Evolutionary conservation across 495 filamentous ascomycete species (phyloP), one percentile per base, ranked within the genome.

Genomic region (Hypoxylon subgilvum): DNA sequence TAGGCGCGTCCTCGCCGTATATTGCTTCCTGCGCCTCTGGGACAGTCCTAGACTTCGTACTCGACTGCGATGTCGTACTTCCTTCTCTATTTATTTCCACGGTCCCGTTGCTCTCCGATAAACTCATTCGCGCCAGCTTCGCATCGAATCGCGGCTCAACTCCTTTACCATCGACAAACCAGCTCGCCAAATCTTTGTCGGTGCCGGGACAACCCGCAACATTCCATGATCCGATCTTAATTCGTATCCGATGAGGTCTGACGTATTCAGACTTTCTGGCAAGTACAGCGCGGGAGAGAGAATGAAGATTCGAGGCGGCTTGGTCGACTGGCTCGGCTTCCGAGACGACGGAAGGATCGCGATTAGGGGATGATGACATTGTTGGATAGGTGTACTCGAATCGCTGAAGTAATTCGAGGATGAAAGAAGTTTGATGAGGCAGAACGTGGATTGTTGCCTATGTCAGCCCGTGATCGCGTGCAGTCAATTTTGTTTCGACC

Each of bases 221-320:
- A 72, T 99, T 99, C 95, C 95, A 99, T 1, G 88, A 86, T 4
- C 92, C 94, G 17, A 97, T 77, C 66, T 96, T 97, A 62, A 97
- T 82, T 50, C 83, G 84, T 47, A 96, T 82, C 22, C 82, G 80
- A 48, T 81, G 80, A 23, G 85, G 80, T 9, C 80, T 81, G 6
- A 86, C 87, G 67, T 91, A 99, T 64, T 97, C 92, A 30, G 83
- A 72, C 55, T 85, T 84, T 34, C 94, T 79, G 8, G 86, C 85
- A 67, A 84, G 82, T 13, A 97, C 76, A 1, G 79, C 76, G 23
- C 70, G 72, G 41, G 80, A 79, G 16, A 84, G 74, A 1, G 76
- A 79, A 48, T 74, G 57, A 1, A 70, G 72, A 16, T 70, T 76
- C 2, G 70, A 70, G 14, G 69, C 70, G 10, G 63, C 52, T 10